These are phyloP conservation scores for Dryas octopetala DNA, from an alignment of 306 rosid genomes.

Conservation along the genomic window DNA sequence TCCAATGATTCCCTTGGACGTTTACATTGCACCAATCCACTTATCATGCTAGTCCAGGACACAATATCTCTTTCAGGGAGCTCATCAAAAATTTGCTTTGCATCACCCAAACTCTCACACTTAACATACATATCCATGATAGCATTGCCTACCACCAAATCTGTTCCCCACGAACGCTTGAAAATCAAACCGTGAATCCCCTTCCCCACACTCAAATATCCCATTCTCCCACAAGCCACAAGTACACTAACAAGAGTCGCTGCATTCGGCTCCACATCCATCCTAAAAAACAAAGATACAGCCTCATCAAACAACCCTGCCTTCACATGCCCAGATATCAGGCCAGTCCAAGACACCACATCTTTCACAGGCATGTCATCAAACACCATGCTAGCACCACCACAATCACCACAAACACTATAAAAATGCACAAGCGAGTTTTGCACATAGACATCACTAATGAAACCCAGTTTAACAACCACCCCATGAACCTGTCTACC, in stretches of 20 bases:
- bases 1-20: slow-evolving; percentile 59
- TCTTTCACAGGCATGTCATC: slow-evolving; percentile 78
- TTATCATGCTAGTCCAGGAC: slow-evolving; percentile 70
- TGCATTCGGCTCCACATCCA: slow-evolving; percentile 64
- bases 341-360: slow-evolving; percentile 80
- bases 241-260: slow-evolving; percentile 63
- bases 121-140: slow-evolving; percentile 70
- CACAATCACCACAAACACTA: slow-evolving; percentile 51
- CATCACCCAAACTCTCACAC: slow-evolving; percentile 58
- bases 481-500: slow-evolving; percentile 61
- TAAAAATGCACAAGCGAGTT: slow-evolving; percentile 58
- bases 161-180: slow-evolving; percentile 34
- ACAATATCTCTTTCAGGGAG: slow-evolving; percentile 57
- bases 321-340: slow-evolving; percentile 63
- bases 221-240: slow-evolving; percentile 61
- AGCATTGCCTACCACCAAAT: slow-evolving; percentile 60
- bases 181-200: slow-evolving; percentile 65
- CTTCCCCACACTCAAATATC: slow-evolving; percentile 52
- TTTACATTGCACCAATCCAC: slow-evolving; percentile 69
- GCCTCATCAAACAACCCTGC: slow-evolving; percentile 55
- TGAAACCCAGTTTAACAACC: slow-evolving; percentile 47
- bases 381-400: slow-evolving; percentile 54
- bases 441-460: slow-evolving; percentile 55
- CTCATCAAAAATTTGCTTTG: slow-evolving; percentile 55
- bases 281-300: slow-evolving; percentile 34